phyloP scores from a whole-genome alignment of 371 early-diverging fungal species.

The Apophysomyces sp. region DNA sequence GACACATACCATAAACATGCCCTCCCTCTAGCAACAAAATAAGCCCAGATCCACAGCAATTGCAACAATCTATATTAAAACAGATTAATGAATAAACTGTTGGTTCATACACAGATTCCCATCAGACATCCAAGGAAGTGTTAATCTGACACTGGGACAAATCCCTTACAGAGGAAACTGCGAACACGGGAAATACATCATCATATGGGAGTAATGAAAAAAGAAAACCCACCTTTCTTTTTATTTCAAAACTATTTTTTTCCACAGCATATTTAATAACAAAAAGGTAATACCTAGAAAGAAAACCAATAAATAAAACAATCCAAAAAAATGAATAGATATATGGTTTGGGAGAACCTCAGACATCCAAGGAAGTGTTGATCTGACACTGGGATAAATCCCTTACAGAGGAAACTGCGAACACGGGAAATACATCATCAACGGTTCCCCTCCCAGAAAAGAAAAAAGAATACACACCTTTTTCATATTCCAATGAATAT shows the following conservation, averaged over 20 bases:
- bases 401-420: slow-evolving; percentile 38
- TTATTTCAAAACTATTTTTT: slow-evolving; percentile 7
- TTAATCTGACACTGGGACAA: slow-evolving; percentile 18
- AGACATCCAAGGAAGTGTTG: slow-evolving; percentile 38
- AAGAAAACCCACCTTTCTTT: not conserved
- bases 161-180: slow-evolving; percentile 31
- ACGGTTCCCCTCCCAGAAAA: not conserved
- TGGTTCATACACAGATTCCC: not conserved
- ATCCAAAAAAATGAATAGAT: not conserved
- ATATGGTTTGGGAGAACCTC: slow-evolving; percentile 9
- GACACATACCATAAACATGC: slow-evolving; percentile 6
- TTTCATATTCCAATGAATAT: not conserved
- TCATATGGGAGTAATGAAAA: slow-evolving; percentile 6
- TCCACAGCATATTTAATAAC: too few species aligned
- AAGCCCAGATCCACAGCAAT: too few species aligned
- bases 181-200: slow-evolving; percentile 34
- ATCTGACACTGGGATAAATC: slow-evolving; percentile 13
- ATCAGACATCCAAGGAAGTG: slow-evolving; percentile 39
- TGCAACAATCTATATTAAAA: too few species aligned
- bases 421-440: slow-evolving; percentile 31
- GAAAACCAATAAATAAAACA: not conserved
- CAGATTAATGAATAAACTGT: not conserved
- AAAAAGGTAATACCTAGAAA: too few species aligned
- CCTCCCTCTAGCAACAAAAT: too few species aligned
- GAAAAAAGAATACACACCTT: slow-evolving; percentile 13